These are phyloP conservation scores for Aspergillus japonicus DNA, from an alignment of 2,329 filamentous ascomycete genomes.

Conservation along the genomic window DNA sequence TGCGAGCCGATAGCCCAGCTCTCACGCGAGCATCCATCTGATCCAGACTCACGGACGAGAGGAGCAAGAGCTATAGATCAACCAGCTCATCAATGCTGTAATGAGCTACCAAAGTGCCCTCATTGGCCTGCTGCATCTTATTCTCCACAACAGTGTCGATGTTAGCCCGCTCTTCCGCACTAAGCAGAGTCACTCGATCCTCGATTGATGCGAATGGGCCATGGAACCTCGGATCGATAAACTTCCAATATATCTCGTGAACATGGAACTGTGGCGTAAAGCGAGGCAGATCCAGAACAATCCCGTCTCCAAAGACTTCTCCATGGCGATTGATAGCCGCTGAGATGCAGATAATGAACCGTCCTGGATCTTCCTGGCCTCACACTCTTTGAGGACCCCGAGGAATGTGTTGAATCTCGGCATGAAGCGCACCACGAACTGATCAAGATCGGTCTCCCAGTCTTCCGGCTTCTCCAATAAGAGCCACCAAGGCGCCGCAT, in stretches of 20 bases:
- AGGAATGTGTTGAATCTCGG: conserved; percentile 25
- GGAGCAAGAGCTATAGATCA: conserved; percentile 8
- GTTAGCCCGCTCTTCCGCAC: conserved; percentile 22
- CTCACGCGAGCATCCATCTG: too few species aligned
- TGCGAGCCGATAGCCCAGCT: too few species aligned
- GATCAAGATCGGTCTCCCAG: too few species aligned
- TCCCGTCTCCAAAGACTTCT: conserved; percentile 25
- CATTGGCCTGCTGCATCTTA: conserved; percentile 26
- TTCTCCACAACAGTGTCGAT: conserved; percentile 24
- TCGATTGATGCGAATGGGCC: conserved; percentile 28
- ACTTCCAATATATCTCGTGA: conserved; percentile 33
- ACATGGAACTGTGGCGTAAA: conserved; percentile 25
- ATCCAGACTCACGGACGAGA: too few species aligned
- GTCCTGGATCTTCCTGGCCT: conserved; percentile 20
- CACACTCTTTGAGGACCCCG: conserved; percentile 26
- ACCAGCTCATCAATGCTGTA: conserved; percentile 18
- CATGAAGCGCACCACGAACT: neutral
- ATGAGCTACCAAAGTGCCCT: conserved; percentile 17
- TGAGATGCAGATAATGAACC: conserved; percentile 18
- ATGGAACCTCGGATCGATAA: conserved; percentile 27
- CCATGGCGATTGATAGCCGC: conserved; percentile 26
- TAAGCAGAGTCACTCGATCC: conserved; percentile 18
- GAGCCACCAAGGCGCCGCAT: too few species aligned
- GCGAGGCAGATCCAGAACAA: conserved; percentile 31
- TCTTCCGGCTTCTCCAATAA: too few species aligned